Evolutionary conservation across 441 rosid species (phyloP).

Genomic region (Erodium moschatum): DNA sequence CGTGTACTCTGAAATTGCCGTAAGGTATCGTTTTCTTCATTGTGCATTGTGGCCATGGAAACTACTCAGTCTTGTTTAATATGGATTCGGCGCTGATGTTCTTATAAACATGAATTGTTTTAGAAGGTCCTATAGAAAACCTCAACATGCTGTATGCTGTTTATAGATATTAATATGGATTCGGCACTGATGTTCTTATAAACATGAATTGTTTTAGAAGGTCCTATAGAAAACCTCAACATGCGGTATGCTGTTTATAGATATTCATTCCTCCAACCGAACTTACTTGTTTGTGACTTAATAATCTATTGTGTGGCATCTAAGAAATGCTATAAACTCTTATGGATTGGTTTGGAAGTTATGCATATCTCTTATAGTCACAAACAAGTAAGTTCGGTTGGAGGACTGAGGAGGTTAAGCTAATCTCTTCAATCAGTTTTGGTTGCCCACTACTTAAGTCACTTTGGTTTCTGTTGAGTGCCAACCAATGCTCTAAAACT

Average conservation of each 20-base stretch:
- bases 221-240: not conserved
- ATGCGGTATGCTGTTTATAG: not conserved
- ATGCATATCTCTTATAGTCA: not conserved
- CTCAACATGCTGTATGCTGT: conserved; percentile 2
- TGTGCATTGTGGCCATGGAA: not conserved
- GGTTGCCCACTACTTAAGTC: not conserved
- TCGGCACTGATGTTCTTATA: conserved; percentile 8
- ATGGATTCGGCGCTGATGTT: conserved; percentile 11
- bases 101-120: not conserved
- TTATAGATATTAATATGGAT: conserved; percentile 4
- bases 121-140: not conserved
- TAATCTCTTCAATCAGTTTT: not conserved
- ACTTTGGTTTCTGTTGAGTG: not conserved
- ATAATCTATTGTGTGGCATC: not conserved
- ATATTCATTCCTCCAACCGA: not conserved
- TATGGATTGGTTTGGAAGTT: not conserved
- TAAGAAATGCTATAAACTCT: not conserved
- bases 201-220: not conserved
- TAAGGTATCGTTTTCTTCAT: conserved; percentile 42
- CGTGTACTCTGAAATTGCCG: conserved; percentile 88
- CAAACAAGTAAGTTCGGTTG: too few relatives aligned
- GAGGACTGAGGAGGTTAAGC: not conserved
- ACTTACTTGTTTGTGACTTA: not conserved
- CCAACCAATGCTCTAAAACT: too few relatives aligned
- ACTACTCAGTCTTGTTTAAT: conserved; percentile 6